Evolutionary conservation across 495 filamentous ascomycete species (phyloP).

Genomic region (Tuber microsphaerosporum): DNA sequence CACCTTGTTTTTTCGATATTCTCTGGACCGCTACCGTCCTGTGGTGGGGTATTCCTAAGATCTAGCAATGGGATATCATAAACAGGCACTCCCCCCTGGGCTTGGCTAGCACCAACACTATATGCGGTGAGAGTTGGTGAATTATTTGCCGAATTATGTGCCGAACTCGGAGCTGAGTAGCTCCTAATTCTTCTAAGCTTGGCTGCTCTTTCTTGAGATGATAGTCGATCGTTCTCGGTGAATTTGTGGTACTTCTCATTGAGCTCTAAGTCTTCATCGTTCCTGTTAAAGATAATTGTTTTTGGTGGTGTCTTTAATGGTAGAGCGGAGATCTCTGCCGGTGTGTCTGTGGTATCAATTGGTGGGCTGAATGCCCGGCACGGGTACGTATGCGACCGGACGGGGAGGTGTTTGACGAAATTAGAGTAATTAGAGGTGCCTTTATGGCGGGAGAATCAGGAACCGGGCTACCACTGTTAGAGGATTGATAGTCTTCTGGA

Average conservation of each 20-base stretch:
- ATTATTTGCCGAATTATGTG: conserved; percentile 20
- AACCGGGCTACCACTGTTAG: neutral
- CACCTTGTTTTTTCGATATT: conserved; percentile 22
- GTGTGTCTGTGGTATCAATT: conserved; percentile 16
- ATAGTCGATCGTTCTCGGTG: conserved; percentile 11
- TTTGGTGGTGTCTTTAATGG: conserved; percentile 20
- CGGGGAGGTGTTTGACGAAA: conserved; percentile 14
- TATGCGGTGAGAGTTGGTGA: conserved; percentile 28
- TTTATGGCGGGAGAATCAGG: conserved; percentile 1
- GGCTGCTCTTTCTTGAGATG: conserved; percentile 23
- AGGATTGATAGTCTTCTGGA: conserved; percentile 2
- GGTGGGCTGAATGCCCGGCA: conserved; percentile 7
- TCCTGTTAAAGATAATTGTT: conserved; percentile 14
- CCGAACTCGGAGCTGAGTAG: conserved; percentile 37
- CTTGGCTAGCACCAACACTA: conserved; percentile 20
- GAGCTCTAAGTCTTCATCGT: conserved; percentile 24
- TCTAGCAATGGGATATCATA: conserved; percentile 44
- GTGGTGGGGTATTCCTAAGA: conserved; percentile 26
- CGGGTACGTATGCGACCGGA: conserved; percentile 11
- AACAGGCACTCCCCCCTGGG: conserved; percentile 30
- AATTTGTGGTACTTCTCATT: conserved; percentile 31
- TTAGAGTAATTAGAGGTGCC: conserved; percentile 18
- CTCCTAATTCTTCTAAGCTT: conserved; percentile 32
- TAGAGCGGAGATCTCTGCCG: conserved; percentile 1
- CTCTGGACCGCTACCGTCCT: conserved; percentile 16